Evolutionary conservation across 768 basidiomycete genomes (phyloP), one percentile per base, ranked within the genome.

Genomic region (Boletus sensibilis): DNA sequence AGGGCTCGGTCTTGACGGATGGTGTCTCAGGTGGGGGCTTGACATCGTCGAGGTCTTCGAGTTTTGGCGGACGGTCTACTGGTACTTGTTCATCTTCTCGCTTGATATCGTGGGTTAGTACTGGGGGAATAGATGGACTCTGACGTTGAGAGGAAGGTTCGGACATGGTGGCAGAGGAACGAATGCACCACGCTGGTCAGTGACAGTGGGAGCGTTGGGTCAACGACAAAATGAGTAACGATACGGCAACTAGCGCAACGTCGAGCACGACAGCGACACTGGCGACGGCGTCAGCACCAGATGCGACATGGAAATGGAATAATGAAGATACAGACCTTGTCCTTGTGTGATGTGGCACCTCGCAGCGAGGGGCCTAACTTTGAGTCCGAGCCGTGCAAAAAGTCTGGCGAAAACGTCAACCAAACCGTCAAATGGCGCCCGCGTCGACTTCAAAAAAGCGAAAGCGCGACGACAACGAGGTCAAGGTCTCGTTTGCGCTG

Each of bases 371-470:
- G 41, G 48, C n/a, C n/a, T 8, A 48, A 13, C 27, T n/a, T n/a
- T n/a, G n/a, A 31, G 40, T 43, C 46, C 31, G 27, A 52, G 46
- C 39, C 44, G 53, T 48, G 33, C 46, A 39, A 41, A 29, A 42
- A 44, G 52, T 41, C 53, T 52, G 49, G 45, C 47, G 41, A 55
- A 37, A 53, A 53, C 59, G 65, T 62, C 56, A 44, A 60, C 61
- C 61, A 47, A 47, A 57, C 46, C 27, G 53, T 31, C 47, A 20
- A 40, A 71, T 71, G 65, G 46, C 60, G 45, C 40, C 70, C 12
- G 49, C 53, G 55, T 46, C 67, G 56, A 56, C 58, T 50, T 68
- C 74, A 63, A 79, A 76, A 69, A 83, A 84, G 65, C 76, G 82
- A 55, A 84, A 84, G 66, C 75, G 81, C 58, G 62, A 71, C 53